Evolutionary conservation across 1,139 yeast species (phyloP).

Genomic region (Yamadazyma mexicana): DNA sequence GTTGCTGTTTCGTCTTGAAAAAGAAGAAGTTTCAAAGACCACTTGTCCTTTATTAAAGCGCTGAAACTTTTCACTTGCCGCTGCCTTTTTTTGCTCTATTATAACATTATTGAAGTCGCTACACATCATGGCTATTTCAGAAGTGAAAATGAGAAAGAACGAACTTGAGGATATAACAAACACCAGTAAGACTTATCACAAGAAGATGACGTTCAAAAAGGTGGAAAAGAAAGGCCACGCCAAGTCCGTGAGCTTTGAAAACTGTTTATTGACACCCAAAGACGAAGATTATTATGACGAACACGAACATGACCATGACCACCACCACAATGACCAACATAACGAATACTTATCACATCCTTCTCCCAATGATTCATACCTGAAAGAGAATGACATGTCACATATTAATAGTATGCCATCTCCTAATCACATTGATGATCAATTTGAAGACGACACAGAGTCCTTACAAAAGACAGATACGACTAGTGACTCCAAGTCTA

Average conservation of each 20-base stretch:
- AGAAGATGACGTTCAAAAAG: constrained; percentile 13
- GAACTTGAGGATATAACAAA: constrained; percentile 40
- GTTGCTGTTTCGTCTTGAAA: too few relatives aligned
- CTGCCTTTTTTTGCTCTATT: too few relatives aligned
- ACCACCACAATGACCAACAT: neutral
- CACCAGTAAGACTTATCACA: constrained; percentile 24
- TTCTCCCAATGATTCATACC: constrained; percentile 2
- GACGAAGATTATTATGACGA: constrained; percentile 38
- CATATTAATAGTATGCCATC: constrained; percentile 3
- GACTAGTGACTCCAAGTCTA: too few relatives aligned
- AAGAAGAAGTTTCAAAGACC: too few relatives aligned
- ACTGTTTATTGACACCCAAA: constrained; percentile 46
- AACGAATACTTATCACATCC: neutral
- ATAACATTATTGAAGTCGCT: neutral
- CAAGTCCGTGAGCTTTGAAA: constrained; percentile 19
- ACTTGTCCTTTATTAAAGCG: too few relatives aligned
- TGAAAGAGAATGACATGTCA: constrained; percentile 4
- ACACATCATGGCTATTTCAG: constrained; percentile 16
- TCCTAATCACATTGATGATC: neutral
- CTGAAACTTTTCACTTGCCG: too few relatives aligned
- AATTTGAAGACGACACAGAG: neutral
- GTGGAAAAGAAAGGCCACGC: constrained; percentile 9
- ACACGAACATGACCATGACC: constrained; percentile 3
- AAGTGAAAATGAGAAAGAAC: constrained; percentile 26
- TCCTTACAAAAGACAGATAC: neutral